A percentile compares a stretch with the other conserved stretches of the same genome.
These are phyloP conservation scores for Gymnopus androsaceus DNA, from an alignment of 1,284 basidiomycete species.

Conservation along the genomic window DNA sequence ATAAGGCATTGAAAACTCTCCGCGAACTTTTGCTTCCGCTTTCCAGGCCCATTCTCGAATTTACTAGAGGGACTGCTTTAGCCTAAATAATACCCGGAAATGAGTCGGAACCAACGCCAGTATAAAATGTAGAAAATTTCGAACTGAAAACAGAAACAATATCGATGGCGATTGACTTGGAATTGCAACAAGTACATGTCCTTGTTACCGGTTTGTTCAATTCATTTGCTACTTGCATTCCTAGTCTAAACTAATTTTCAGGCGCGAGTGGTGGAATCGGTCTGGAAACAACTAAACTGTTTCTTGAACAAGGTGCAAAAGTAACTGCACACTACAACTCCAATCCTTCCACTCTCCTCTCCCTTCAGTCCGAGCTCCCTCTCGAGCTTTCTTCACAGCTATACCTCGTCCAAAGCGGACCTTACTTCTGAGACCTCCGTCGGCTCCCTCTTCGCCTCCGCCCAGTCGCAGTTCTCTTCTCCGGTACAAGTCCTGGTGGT, in stretches of 20 bases:
- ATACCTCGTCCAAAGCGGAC: slow-evolving; percentile 54
- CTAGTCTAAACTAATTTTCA: no score
- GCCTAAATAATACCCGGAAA: no score
- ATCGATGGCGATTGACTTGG: slow-evolving; percentile 37
- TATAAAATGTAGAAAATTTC: no score
- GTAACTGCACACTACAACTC: slow-evolving; percentile 77
- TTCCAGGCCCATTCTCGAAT: no score
- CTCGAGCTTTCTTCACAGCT: slow-evolving; percentile 32
- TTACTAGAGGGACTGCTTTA: no score
- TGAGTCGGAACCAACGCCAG: no score
- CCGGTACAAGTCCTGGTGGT: slow-evolving; percentile 60
- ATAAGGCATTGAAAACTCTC: no score
- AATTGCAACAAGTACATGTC: slow-evolving; percentile 41
- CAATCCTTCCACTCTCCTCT: slow-evolving; percentile 45
- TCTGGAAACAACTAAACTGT: slow-evolving; percentile 53
- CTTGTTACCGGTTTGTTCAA: slow-evolving; percentile 30
- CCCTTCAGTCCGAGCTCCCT: slow-evolving; percentile 43
- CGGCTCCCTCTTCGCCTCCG: slow-evolving; percentile 41
- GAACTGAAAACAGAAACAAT: no score
- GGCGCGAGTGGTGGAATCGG: slow-evolving; percentile 74
- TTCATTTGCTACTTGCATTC: no score
- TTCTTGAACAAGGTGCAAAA: slow-evolving; percentile 67
- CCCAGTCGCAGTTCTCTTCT: slow-evolving; percentile 41
- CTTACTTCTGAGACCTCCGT: slow-evolving; percentile 60
- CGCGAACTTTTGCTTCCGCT: no score